Conservation (phyloP, 345 rosid genomes). For the Citrus hindsii region DNA sequence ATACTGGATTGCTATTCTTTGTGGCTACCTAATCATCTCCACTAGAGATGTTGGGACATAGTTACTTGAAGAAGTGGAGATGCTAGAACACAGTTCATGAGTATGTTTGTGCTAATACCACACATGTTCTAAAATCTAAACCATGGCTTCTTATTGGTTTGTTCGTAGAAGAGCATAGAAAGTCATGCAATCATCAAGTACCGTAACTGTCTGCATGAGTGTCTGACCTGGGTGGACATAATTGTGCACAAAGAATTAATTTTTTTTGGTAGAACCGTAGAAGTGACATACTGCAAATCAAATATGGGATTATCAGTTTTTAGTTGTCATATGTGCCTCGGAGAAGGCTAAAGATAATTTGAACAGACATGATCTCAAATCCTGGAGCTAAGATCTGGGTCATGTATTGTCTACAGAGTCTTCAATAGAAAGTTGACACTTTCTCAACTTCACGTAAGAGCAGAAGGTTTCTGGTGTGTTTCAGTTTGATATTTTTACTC, state of each 20-base stretch:
- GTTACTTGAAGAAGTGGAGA: neutral
- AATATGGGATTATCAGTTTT: neutral
- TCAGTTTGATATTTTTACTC: neutral
- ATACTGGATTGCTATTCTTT: neutral
- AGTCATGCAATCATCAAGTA: neutral
- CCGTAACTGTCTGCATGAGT: neutral
- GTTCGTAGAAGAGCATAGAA: neutral
- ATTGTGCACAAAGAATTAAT: too few relatives aligned
- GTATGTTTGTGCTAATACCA: neutral
- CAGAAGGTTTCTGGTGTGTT: neutral
- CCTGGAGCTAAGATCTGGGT: neutral
- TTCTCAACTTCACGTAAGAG: neutral
- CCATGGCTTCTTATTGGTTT: neutral
- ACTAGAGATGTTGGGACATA: neutral
- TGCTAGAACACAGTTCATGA: neutral
- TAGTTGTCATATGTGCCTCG: neutral
- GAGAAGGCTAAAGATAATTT: neutral
- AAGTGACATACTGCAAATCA: too few relatives aligned
- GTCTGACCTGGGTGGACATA: neutral
- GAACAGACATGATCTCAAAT: neutral
- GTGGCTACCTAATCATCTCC: too few relatives aligned
- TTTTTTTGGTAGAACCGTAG: too few relatives aligned
- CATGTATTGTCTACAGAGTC: neutral
- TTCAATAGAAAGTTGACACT: neutral
- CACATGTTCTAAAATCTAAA: neutral